Evolutionary conservation across 257 asterid species (phyloP), one percentile per base, ranked within the genome.

Genomic region (Sherardia arvensis): DNA sequence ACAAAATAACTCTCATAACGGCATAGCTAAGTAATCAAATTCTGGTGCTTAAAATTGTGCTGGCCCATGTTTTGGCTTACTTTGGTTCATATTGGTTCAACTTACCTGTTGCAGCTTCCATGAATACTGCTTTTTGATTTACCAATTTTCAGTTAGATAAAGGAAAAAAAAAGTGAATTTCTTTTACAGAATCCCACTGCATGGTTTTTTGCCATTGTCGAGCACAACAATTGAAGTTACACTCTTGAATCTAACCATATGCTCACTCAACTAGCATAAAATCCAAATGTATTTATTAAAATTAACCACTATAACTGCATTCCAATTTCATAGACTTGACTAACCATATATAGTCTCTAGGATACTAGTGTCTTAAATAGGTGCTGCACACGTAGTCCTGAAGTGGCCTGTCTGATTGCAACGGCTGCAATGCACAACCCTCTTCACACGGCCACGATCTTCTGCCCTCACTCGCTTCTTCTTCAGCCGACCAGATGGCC

Each of bases 371-470:
- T 59, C 79, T 88, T 82, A 88, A 65, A 88, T 81, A 5, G 96
- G 98, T 45, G 96, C 94, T 55, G 98, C 95, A 74, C 98, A 91
- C 1, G 98, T 91, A 17, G 96, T 91, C 87, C 96, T 81, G 79
- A 88, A 91, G 59, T 91, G 97, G 29, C 98, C 98, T 1, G 96
- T 86, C 84, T 86, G 95, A 68, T 91, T 88, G 82, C 98, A 91
- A 1, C 98, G 90, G 75, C 97, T 88, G 64, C 98, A 91, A 75
- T 91, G 98, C 27, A 91, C 98, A 6, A 91, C 93, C 48, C 98
- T 82, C 85, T 89, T 91, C 67, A 70, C 79, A 2, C 95, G 87
- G 14, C 95, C 95, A 8, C 86, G 88, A 70, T 88, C 95, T 66
- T 91, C 98, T 0, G 95, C 92, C 63, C 98, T 66, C 18, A 86